These are phyloP conservation scores for Penicillium odoratum DNA, from an alignment of 495 filamentous ascomycete species.

Conservation along the genomic window DNA sequence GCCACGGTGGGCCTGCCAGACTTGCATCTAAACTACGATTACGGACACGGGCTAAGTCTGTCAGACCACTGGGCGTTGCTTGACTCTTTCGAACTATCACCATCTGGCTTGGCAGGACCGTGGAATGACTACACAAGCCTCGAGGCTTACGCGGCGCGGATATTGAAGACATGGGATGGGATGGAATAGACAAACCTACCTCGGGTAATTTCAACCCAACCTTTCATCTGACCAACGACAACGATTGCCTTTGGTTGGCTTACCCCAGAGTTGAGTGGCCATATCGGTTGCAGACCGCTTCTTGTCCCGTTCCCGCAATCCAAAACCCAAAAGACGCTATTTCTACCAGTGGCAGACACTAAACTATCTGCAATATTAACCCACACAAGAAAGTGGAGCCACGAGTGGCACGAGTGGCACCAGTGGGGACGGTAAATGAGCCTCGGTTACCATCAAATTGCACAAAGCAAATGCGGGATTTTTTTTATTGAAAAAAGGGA, in stretches of 20 bases:
- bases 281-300: constrained; percentile 18
- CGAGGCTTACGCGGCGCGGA: neutral
- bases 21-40: constrained; percentile 4
- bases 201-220: neutral
- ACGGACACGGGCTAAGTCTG: neutral
- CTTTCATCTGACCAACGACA: neutral
- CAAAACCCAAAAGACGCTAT: constrained; percentile 11
- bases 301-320: constrained; percentile 14
- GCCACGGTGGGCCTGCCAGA: constrained; percentile 3
- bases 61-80: constrained; percentile 20
- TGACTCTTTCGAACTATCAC: constrained; percentile 14
- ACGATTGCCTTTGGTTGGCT: neutral
- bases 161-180: neutral
- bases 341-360: constrained; percentile 16
- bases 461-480: neutral
- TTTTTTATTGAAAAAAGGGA: neutral
- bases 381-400: constrained; percentile 16
- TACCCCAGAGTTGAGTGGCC: constrained; percentile 5
- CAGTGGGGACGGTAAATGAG: constrained; percentile 11
- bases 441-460: constrained; percentile 17
- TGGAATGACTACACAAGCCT: neutral
- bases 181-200: neutral
- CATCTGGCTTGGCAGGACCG: constrained; percentile 14
- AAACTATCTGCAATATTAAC: constrained; percentile 13
- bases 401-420: neutral